Evolutionary conservation across 768 basidiomycete genomes (phyloP).

Genomic region (Leccinum subtestaceum): DNA sequence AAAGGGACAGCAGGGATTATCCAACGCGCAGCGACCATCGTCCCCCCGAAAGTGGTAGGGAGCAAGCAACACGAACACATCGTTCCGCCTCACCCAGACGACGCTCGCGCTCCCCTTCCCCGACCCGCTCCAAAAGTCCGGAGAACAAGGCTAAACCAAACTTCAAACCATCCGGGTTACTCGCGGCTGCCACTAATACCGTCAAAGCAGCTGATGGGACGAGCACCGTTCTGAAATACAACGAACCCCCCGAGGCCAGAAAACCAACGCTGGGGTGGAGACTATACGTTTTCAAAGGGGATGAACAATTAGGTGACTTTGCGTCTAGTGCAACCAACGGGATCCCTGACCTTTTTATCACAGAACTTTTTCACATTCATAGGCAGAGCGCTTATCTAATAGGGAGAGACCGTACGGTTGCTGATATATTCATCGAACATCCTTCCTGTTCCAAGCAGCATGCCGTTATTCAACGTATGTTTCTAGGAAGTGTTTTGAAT

Average conservation of each 20-base stretch:
- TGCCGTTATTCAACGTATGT: conserved; percentile 88
- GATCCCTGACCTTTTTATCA: not conserved
- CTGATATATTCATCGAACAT: conserved; percentile 88
- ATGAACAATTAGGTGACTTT: conserved; percentile 82
- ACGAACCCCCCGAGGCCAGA: conserved; percentile 96
- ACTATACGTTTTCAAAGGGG: conserved; percentile 95
- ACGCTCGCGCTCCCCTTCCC: conserved; percentile 42
- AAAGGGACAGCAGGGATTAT: conserved; percentile 42
- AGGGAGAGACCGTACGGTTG: conserved; percentile 83
- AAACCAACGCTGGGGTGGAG: conserved; percentile 91
- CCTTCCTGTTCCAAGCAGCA: conserved; percentile 99
- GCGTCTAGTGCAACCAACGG: not conserved
- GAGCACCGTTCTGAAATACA: conserved; percentile 88
- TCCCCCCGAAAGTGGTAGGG: conserved; percentile 26
- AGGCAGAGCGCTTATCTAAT: conserved; percentile 93
- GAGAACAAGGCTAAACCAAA: conserved; percentile 81
- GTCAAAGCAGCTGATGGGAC: conserved; percentile 73
- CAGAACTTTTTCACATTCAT: conserved; percentile 90
- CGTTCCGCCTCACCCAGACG: conserved; percentile 59
- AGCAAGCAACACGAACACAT: conserved; percentile 33
- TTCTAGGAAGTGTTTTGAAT: not conserved
- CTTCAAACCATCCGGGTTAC: conserved; percentile 81
- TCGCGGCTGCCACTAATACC: conserved; percentile 96
- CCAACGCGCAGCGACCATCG: conserved; percentile 31
- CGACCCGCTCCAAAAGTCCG: conserved; percentile 41